Evolutionary conservation across 768 basidiomycete species (phyloP), one percentile per base, ranked within the genome.

Genomic region (Suillus americanus): DNA sequence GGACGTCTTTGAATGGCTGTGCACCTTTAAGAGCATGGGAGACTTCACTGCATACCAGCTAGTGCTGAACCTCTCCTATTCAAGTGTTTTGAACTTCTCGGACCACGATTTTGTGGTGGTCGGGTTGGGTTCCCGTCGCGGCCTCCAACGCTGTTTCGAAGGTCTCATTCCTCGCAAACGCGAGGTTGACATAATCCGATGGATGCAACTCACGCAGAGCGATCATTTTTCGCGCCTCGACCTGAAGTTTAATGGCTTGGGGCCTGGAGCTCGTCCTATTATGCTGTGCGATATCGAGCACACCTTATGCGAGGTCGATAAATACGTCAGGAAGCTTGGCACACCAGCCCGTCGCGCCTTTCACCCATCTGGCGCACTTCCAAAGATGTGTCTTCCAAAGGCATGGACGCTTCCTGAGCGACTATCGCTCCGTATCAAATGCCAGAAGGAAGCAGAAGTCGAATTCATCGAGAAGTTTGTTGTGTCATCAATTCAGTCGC

Each of bases 201-300:
- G 86, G 82, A 77, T 94, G 68, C 82, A 82, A 60, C 75, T 81
- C 53, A 83, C 81, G 28, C 92, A 93, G 71, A 65, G 78, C 37
- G 72, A 81, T 7, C 88, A 90, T 63, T 92, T 91, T 70, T 71
- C 80, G 53, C 84, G 88, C 18, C 78, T 90, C 40, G 85, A 85
- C 4, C 70, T 89, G 48, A 63, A 77, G 0, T 86, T 88, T 66
- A 76, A 80, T 0, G 83, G 82, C 20, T 76, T 89, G 13, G 85
- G 87, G 20, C 79, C 82, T 0, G 65, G 80, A 3, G 68, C 71
- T 18, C 77, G 84, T 14, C 83, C 84, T 8, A 85, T 89, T 80
- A 81, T 82, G 68, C 77, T 91, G 57, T 85, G 86, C 43, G 92
- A 94, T 72, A 79, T 93, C 61, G 92, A 94, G 77, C 92, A 94